Conservation (phyloP, 176 grass and related monocot species). For the Bromus sterilis region DNA sequence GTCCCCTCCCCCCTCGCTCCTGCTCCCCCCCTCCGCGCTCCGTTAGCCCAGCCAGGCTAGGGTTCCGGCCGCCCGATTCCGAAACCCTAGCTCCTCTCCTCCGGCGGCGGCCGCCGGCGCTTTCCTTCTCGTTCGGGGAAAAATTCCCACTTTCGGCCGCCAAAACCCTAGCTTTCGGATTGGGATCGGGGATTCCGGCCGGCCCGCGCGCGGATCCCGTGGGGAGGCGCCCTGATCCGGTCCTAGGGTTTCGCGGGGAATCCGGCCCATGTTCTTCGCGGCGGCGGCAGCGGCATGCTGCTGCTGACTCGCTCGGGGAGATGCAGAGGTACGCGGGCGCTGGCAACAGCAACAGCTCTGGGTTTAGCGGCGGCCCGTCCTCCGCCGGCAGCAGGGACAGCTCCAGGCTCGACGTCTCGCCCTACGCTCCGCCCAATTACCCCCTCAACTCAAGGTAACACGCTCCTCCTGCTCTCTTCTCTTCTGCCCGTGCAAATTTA, state of each 20-base stretch:
- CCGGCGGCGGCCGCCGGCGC: not conserved
- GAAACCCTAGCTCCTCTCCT: not conserved
- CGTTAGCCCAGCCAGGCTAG: not conserved
- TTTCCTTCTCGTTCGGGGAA: not conserved
- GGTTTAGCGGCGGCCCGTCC: slow-evolving; percentile 25
- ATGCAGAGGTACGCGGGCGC: slow-evolving; percentile 83
- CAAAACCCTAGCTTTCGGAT: slow-evolving; percentile 20
- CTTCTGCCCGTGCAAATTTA: not conserved
- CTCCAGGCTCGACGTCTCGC: slow-evolving; percentile 40
- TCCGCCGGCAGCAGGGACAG: slow-evolving; percentile 33
- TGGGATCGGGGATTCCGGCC: not conserved
- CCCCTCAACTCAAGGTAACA: slow-evolving; percentile 63
- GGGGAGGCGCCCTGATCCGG: slow-evolving; percentile 7
- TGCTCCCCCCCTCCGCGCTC: not conserved
- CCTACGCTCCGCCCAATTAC: slow-evolving; percentile 56
- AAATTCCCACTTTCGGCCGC: not conserved
- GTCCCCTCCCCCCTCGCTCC: not conserved
- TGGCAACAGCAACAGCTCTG: slow-evolving; percentile 51
- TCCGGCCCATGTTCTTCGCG: slow-evolving; percentile 4
- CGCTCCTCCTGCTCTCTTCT: not conserved
- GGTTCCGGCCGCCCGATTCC: not conserved
- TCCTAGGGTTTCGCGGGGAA: slow-evolving; percentile 29
- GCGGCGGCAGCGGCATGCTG: slow-evolving; percentile 13
- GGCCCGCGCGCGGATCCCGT: not conserved
- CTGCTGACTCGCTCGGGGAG: slow-evolving; percentile 43